Evolutionary conservation across 805 yeast species (phyloP).

Genomic region (Pachysolen tannophilus): DNA sequence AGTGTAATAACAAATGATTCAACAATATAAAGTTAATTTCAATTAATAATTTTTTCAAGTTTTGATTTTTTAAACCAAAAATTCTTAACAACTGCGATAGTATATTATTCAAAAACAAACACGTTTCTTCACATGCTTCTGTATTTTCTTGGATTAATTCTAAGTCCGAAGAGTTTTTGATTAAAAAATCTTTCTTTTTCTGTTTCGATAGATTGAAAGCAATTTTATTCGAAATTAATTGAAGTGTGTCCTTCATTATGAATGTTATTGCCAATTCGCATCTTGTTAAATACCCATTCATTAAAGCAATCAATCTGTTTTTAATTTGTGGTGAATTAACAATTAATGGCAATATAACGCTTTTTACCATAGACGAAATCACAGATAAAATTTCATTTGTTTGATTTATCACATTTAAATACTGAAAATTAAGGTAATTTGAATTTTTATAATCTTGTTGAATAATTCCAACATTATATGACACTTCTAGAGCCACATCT

Average conservation of each 20-base stretch:
- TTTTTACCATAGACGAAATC: conserved; percentile 64
- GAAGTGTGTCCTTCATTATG: conserved; percentile 52
- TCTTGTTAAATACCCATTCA: conserved; percentile 51
- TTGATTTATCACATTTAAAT: conserved; percentile 39
- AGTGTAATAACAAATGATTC: conserved; percentile 57
- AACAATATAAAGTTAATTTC: conserved; percentile 54
- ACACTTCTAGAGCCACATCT: conserved; percentile 65
- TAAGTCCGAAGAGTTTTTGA: conserved; percentile 24
- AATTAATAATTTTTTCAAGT: conserved; percentile 40
- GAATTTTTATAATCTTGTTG: conserved; percentile 19
- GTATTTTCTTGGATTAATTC: conserved; percentile 42
- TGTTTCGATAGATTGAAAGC: conserved; percentile 50
- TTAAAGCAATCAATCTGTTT: conserved; percentile 49
- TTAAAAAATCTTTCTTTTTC: conserved; percentile 62
- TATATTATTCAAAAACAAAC: conserved; percentile 40
- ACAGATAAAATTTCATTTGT: conserved; percentile 56
- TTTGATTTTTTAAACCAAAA: conserved; percentile 23
- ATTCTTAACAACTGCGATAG: conserved; percentile 8
- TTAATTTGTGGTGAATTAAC: conserved; percentile 49
- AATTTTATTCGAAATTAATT: conserved; percentile 43
- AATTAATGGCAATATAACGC: conserved; percentile 69
- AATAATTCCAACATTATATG: conserved; percentile 31
- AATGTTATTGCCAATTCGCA: conserved; percentile 62
- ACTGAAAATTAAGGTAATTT: conserved; percentile 35
- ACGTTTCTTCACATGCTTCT: conserved; percentile 57